Base-by-base conservation (phyloP, 495 filamentous ascomycete genomes). In the Penicillium waksmanii region DNA sequence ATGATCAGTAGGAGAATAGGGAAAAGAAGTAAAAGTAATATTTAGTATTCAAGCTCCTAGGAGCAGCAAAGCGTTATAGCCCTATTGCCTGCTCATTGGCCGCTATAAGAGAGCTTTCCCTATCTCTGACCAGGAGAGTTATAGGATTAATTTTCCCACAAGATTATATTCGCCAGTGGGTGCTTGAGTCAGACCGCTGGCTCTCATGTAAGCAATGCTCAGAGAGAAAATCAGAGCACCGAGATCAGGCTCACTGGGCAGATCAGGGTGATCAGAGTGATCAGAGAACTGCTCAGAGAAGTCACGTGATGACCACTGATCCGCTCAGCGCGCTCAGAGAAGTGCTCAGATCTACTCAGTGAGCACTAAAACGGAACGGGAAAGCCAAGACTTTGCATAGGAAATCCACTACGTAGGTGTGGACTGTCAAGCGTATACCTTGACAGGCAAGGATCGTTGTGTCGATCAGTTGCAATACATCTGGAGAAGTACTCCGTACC, bases 181-280 rank as follows among this genome's bases (percentile, higher is more conserved):
- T 54, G 38, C 3, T 23, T 54, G 19, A 43, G 52, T 44, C 52
- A 54, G 52, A 15, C 35, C 38, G 11, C 52, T 54, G 21, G 52
- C 52, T 54, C 52, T 54, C 38, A 42, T 54, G n/a, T 54, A 54
- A 54, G 52, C 35, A 43, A 54, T 54, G 36, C 52, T 44, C 38
- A 54, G 52, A 54, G 52, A 54, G 40, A 6, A 43, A 43, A 43
- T 23, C 23, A 23, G 23, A 43, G 40, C n/a, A 4, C 11, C 9
- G 2, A 23, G 23, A 23, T 23, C 23, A 23, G 23, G n/a, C 52
- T 54, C 38, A 54, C 36, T 54, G 52, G 44, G 52, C 52, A 23
- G 23, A 23, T 23, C 23, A 23, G 23, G 4, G 23, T 2, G 23
- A 23, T 23, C 23, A 43, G 12, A n/a, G n/a, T n/a, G n/a, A n/a